Evolutionary conservation across 1,284 basidiomycete species (phyloP).

Genomic region (Ustilago cynodontis): DNA sequence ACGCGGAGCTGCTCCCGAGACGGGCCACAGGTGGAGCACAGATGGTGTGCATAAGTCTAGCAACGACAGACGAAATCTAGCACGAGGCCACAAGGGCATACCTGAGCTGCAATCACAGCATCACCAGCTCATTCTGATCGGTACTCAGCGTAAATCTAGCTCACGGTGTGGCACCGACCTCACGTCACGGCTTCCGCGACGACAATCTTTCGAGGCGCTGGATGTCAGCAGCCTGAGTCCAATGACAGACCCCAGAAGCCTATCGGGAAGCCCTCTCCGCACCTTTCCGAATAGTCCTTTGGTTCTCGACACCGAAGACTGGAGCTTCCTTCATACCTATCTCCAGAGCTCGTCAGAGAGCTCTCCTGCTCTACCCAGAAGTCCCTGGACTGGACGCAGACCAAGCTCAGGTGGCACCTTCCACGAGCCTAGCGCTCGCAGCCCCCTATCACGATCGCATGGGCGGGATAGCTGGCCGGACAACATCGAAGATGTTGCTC

Average conservation of each 20-base stretch:
- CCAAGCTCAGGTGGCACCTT: not conserved
- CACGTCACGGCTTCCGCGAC: not conserved
- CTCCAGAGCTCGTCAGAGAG: not conserved
- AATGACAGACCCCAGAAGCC: not conserved
- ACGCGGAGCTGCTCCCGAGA: not conserved
- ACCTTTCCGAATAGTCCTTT: not conserved
- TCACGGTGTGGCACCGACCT: not conserved
- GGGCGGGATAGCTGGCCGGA: not conserved
- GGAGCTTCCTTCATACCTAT: conserved; percentile 12
- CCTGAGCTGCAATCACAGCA: not conserved
- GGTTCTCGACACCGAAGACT: not conserved
- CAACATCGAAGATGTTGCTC: not conserved
- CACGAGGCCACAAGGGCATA: not conserved
- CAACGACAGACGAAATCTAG: not conserved
- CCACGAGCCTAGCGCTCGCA: not conserved
- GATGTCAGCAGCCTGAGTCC: not conserved
- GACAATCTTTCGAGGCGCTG: not conserved
- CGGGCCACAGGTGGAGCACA: not conserved
- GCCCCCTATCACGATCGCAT: not conserved
- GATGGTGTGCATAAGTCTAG: not conserved
- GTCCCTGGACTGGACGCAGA: conserved; percentile 5
- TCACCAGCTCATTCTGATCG: not conserved
- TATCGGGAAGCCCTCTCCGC: not conserved
- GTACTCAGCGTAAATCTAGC: not conserved
- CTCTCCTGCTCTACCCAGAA: not conserved